These are phyloP conservation scores for Phyllachora maydis DNA, from an alignment of 2,329 filamentous ascomycete species.

Conservation along the genomic window DNA sequence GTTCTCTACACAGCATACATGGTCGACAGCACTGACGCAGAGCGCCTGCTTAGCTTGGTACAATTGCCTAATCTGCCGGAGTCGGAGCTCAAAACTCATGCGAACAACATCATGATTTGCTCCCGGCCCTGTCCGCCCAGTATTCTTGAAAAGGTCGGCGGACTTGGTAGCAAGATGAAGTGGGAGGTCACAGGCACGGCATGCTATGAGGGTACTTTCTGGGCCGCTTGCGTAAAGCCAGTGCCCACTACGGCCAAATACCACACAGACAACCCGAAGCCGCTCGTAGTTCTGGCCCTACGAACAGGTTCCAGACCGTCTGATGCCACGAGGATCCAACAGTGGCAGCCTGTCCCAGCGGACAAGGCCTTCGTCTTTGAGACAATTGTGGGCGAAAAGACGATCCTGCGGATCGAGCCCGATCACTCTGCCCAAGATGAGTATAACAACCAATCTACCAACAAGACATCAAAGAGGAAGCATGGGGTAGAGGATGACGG, in stretches of 20 bases:
- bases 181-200: conserved; percentile 71
- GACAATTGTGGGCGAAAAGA: conserved; percentile 70
- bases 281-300: conserved; percentile 66
- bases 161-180: conserved; percentile 60
- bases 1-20: conserved; percentile 89
- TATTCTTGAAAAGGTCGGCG: conserved; percentile 68
- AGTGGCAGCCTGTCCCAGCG: conserved; percentile 58
- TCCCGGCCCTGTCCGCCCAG: conserved; percentile 51
- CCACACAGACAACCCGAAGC: conserved; percentile 61
- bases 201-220: conserved; percentile 59
- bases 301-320: conserved; percentile 54
- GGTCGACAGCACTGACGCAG: conserved; percentile 50
- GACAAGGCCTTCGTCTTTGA: conserved; percentile 61
- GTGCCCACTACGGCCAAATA: conserved; percentile 43
- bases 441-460: conserved; percentile 32
- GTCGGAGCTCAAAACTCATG: conserved; percentile 59
- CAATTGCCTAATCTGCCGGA: conserved; percentile 40
- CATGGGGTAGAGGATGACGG: conserved; percentile 34
- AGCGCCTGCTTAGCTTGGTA: conserved; percentile 51
- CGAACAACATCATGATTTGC: conserved; percentile 80
- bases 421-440: conserved; percentile 40
- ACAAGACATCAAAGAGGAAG: conserved; percentile 39
- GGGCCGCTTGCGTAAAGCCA: conserved; percentile 66
- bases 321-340: conserved; percentile 63
- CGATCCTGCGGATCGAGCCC: conserved; percentile 59